Conservation (phyloP, 2,329 filamentous ascomycete genomes). For the Lojkania enalia region DNA sequence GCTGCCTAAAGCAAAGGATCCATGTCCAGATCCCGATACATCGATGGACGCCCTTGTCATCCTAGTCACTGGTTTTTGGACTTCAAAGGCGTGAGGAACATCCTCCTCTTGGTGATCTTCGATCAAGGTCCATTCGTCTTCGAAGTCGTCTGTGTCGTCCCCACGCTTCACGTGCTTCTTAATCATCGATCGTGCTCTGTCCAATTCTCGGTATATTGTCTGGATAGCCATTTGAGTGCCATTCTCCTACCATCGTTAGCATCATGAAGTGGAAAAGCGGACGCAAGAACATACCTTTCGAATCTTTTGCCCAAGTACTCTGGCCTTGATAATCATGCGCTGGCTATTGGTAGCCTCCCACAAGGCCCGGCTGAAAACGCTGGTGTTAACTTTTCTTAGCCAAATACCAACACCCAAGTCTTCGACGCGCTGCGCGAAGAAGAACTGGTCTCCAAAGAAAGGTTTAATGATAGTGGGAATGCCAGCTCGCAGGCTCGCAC, state of each 20-base stretch:
- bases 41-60: constrained; percentile 24
- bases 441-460: constrained; percentile 98
- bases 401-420: constrained; percentile 91
- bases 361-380: constrained; percentile 78
- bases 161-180: constrained; percentile 56
- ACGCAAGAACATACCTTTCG: constrained; percentile 65
- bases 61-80: constrained; percentile 24
- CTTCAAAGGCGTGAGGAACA: constrained; percentile 23
- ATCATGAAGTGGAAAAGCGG: constrained; percentile 31
- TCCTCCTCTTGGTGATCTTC: constrained; percentile 53
- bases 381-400: constrained; percentile 87
- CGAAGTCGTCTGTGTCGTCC: constrained; percentile 61
- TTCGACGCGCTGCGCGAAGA: constrained; percentile 87
- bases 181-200: constrained; percentile 85
- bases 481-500: constrained; percentile 86
- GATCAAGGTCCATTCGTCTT: constrained; percentile 91
- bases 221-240: constrained; percentile 91
- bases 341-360: constrained; percentile 91
- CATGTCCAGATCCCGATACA: constrained; percentile 23
- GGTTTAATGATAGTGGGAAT: constrained; percentile 93
- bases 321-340: constrained; percentile 87
- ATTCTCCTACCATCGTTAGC: constrained; percentile 65
- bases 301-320: constrained; percentile 81
- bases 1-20: constrained; percentile 33
- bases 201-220: constrained; percentile 89